These are phyloP conservation scores for Citrus reticulata DNA, from an alignment of 345 rosid species.

Conservation along the genomic window DNA sequence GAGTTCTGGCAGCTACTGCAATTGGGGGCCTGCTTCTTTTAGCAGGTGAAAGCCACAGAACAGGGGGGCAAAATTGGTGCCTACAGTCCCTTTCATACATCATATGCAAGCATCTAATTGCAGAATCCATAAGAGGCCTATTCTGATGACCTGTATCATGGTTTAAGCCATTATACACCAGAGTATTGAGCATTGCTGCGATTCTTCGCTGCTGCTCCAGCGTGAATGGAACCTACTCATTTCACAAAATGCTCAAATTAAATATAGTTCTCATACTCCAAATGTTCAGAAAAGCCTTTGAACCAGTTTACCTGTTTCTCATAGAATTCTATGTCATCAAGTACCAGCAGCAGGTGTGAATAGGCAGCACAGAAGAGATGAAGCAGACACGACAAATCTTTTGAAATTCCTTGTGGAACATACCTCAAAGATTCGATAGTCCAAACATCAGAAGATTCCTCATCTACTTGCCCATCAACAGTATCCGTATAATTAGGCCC, in stretches of 20 bases:
- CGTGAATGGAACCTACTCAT: slow-evolving; percentile 67
- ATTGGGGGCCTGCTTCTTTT: slow-evolving; percentile 74
- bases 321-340: slow-evolving; percentile 97
- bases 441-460: slow-evolving; percentile 55
- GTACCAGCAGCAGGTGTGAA: slow-evolving; percentile 88
- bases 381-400: slow-evolving; percentile 68
- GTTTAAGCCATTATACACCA: slow-evolving; percentile 76
- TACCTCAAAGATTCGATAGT: slow-evolving; percentile 60
- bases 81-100: slow-evolving; percentile 97
- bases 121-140: slow-evolving; percentile 76
- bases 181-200: slow-evolving; percentile 81
- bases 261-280: slow-evolving; percentile 11
- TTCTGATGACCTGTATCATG: slow-evolving; percentile 41
- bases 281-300: not conserved
- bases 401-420: slow-evolving; percentile 73
- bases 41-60: slow-evolving; percentile 95
- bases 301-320: slow-evolving; percentile 76
- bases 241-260: slow-evolving; percentile 24
- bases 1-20: slow-evolving; percentile 87
- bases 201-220: slow-evolving; percentile 80
- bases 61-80: slow-evolving; percentile 76
- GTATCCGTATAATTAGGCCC: not conserved
- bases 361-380: slow-evolving; percentile 87
- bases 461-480: slow-evolving; percentile 24
- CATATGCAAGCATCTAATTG: slow-evolving; percentile 85